These are phyloP conservation scores for Ustilago lituana DNA, from an alignment of 1,284 basidiomycete species.

Conservation along the genomic window DNA sequence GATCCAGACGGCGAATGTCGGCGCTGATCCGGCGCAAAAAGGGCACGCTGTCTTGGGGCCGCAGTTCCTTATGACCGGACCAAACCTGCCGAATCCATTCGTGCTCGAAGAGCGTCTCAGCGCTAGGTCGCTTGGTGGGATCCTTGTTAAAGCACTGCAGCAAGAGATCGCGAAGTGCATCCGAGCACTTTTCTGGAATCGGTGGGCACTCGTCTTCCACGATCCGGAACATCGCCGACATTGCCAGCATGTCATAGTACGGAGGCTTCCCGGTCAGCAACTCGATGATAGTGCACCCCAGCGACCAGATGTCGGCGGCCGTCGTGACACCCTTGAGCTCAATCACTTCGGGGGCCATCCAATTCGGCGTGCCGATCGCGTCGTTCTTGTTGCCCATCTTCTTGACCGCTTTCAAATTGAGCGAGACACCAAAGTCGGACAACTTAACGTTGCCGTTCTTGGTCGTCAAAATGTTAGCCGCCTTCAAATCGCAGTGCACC, in stretches of 20 bases:
- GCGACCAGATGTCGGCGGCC: conserved; percentile 82
- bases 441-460: conserved; percentile 72
- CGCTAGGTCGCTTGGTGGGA: conserved; percentile 80
- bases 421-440: conserved; percentile 72
- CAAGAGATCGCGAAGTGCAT: conserved; percentile 80
- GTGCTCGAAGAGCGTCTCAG: conserved; percentile 85
- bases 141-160: conserved; percentile 87
- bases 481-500: conserved; percentile 72
- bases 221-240: conserved; percentile 82
- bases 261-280: conserved; percentile 89
- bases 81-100: conserved; percentile 85
- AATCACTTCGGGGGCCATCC: conserved; percentile 97
- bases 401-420: conserved; percentile 68
- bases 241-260: conserved; percentile 75
- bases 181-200: conserved; percentile 80
- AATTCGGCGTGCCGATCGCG: conserved; percentile 91
- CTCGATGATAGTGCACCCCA: conserved; percentile 92
- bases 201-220: conserved; percentile 90
- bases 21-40: conserved; percentile 88
- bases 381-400: conserved; percentile 75
- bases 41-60: conserved; percentile 88
- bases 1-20: conserved; percentile 76
- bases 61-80: conserved; percentile 73
- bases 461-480: conserved; percentile 73
- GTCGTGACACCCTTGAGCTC: conserved; percentile 74